Conservation (phyloP, 2,329 filamentous ascomycete genomes). For the Cladophialophora psammophila region DNA sequence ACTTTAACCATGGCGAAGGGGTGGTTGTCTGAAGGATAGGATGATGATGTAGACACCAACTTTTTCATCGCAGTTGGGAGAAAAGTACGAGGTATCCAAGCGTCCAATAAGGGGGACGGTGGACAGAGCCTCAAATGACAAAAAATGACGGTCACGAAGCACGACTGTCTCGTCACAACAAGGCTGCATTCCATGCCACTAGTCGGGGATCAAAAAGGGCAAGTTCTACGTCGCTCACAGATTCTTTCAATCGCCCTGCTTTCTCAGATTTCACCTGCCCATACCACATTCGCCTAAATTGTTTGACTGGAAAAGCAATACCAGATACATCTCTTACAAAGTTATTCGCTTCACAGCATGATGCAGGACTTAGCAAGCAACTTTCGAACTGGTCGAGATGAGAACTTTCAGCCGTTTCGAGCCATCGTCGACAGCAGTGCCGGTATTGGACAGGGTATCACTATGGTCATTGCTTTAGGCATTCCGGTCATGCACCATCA, state of each 20-base stretch:
- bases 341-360: neutral
- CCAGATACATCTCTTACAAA: neutral
- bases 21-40: neutral
- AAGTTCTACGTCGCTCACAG: neutral
- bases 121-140: neutral
- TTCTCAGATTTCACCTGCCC: neutral
- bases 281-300: neutral
- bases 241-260: neutral
- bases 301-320: neutral
- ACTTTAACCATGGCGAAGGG: conserved; percentile 46
- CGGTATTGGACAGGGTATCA: neutral
- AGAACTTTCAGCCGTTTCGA: neutral
- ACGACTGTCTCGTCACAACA: neutral
- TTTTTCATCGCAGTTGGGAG: conserved; percentile 21
- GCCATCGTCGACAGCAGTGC: neutral
- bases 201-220: too few relatives aligned
- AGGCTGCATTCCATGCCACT: neutral
- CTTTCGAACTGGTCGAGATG: neutral
- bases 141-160: neutral
- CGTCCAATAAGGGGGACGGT: neutral
- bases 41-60: neutral
- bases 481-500: neutral
- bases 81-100: neutral
- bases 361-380: neutral
- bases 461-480: neutral